These are phyloP conservation scores for Botrytis pseudocinerea DNA, from an alignment of 2,329 filamentous ascomycete genomes.

Conservation along the genomic window DNA sequence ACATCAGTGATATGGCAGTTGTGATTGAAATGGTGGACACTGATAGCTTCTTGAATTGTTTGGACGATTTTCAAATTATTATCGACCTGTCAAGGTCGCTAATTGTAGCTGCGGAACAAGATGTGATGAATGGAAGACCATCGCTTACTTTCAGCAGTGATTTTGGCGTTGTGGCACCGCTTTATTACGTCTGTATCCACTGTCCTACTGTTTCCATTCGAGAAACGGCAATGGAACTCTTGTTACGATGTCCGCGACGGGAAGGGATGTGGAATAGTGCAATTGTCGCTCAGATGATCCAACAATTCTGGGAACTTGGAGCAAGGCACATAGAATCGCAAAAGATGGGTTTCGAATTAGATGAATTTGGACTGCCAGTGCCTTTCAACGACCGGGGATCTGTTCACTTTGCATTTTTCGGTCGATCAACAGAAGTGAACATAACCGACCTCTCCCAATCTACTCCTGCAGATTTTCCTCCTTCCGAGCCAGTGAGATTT, in stretches of 20 bases:
- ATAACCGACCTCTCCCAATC: neutral
- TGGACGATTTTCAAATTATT: neutral
- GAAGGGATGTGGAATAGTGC: neutral
- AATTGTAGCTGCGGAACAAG: neutral
- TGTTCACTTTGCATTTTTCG: neutral
- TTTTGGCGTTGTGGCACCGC: neutral
- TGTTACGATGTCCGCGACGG: neutral
- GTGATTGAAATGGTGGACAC: neutral
- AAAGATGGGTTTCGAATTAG: neutral
- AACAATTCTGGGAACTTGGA: neutral
- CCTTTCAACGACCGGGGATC: neutral
- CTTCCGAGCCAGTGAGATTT: neutral
- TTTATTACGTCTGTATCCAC: neutral
- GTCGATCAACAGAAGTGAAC: neutral
- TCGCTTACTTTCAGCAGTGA: neutral
- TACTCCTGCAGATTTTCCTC: rapidly evolving
- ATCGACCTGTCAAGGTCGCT: neutral
- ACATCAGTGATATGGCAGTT: neutral
- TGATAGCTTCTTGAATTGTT: neutral
- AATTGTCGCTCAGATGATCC: neutral
- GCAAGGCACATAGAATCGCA: neutral
- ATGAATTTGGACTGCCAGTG: neutral
- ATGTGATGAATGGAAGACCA: neutral
- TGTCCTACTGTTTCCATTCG: neutral
- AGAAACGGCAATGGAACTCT: neutral